phyloP scores from a whole-genome alignment of 352 stramenopile genomes.

The Stramenopiles sp. region DNA sequence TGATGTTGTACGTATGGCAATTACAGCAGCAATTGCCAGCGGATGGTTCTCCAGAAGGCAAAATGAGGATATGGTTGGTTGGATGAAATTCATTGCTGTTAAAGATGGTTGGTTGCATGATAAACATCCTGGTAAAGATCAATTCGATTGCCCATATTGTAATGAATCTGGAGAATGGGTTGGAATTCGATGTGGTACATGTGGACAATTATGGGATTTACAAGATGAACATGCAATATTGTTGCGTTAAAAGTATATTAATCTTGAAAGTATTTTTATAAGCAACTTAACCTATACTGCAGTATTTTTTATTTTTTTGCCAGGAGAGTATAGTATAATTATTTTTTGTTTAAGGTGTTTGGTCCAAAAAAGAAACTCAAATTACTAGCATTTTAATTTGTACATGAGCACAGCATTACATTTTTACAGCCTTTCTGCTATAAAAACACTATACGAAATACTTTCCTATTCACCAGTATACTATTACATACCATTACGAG shows the following conservation, averaged over 20 bases:
- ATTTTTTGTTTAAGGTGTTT: too few relatives aligned
- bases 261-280: too few relatives aligned
- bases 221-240: neutral
- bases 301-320: too few relatives aligned
- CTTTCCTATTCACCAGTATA: too few relatives aligned
- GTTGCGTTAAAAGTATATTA: neutral
- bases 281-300: too few relatives aligned
- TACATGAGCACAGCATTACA: too few relatives aligned
- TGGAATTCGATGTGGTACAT: neutral
- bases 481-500: too few relatives aligned
- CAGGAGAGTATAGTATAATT: too few relatives aligned
- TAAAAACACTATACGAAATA: too few relatives aligned
- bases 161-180: neutral
- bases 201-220: neutral
- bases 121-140: neutral
- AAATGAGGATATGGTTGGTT: neutral
- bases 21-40: neutral
- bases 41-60: neutral
- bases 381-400: too few relatives aligned
- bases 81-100: neutral
- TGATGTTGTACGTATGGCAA: neutral
- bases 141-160: conserved; percentile 3
- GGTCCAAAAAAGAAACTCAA: too few relatives aligned
- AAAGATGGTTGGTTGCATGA: neutral
- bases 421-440: too few relatives aligned